Evolutionary conservation across 768 basidiomycete species (phyloP).

Genomic region (Termitomyces eurrhizus): DNA sequence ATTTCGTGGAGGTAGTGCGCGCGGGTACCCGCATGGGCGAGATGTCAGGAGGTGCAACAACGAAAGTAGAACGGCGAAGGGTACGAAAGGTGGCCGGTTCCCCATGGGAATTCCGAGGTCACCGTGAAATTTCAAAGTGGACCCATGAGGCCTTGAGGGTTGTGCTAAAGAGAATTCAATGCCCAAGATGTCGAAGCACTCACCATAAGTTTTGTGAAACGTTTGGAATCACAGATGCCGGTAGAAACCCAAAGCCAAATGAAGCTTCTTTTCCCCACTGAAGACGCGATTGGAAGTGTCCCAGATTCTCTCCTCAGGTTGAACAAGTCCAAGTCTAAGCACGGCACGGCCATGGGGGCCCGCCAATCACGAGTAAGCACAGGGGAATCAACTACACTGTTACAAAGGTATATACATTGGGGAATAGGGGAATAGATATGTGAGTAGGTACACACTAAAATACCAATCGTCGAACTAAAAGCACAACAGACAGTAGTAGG

Average conservation of each 20-base stretch:
- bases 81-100: not conserved
- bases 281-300: not conserved
- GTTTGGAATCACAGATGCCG: not conserved
- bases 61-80: not conserved
- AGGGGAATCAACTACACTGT: slow-evolving; percentile 6
- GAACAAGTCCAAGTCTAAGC: not conserved
- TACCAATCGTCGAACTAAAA: not conserved
- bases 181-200: not conserved
- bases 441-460: not conserved
- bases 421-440: slow-evolving; percentile 1
- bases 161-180: not conserved
- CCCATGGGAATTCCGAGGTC: not conserved
- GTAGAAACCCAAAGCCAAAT: not conserved
- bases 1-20: not conserved
- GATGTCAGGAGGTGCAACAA: not conserved
- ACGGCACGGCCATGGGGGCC: not conserved
- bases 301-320: not conserved
- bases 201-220: not conserved
- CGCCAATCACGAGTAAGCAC: not conserved
- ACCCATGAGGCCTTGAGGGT: not conserved
- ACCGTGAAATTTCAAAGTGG: not conserved
- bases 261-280: not conserved
- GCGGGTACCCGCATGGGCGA: not conserved
- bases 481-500: slow-evolving; percentile 2
- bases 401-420: slow-evolving; percentile 9